Conservation (phyloP, 441 rosid species). For the Populus hybrid region DNA sequence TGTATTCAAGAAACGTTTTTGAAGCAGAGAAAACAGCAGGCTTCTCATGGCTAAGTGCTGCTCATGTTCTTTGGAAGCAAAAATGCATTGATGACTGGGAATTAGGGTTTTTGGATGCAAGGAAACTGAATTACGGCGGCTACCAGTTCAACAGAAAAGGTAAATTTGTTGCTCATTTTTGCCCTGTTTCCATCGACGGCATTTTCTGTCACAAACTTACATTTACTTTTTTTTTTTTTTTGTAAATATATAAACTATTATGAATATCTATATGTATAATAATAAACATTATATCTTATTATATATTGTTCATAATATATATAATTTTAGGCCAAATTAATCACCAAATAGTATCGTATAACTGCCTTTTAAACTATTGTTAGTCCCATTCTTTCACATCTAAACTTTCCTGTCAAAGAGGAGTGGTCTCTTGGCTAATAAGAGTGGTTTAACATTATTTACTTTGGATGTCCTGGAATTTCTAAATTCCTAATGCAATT, state of each 20-base stretch:
- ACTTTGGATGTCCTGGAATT: too few relatives aligned
- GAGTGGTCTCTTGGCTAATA: too few relatives aligned
- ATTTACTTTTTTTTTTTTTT: too few relatives aligned
- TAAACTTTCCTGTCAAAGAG: too few relatives aligned
- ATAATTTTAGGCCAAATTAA: too few relatives aligned
- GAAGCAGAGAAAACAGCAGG: not conserved
- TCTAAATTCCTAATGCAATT: too few relatives aligned
- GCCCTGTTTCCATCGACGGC: not conserved
- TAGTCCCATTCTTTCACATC: too few relatives aligned
- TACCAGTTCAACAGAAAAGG: not conserved
- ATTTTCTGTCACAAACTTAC: not conserved
- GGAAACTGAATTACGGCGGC: not conserved
- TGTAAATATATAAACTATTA: not conserved
- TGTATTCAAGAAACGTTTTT: slow-evolving; percentile 1
- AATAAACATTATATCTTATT: not conserved
- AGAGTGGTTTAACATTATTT: too few relatives aligned
- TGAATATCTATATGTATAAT: not conserved
- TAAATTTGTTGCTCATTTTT: not conserved
- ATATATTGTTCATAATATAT: not conserved
- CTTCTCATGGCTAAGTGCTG: not conserved
- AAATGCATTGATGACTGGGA: not conserved
- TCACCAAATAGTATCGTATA: too few relatives aligned
- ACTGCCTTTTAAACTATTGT: too few relatives aligned
- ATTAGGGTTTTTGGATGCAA: not conserved
- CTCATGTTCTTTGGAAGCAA: not conserved